Evolutionary conservation across 495 filamentous ascomycete genomes (phyloP).

Genomic region (Cetradonia linearis): DNA sequence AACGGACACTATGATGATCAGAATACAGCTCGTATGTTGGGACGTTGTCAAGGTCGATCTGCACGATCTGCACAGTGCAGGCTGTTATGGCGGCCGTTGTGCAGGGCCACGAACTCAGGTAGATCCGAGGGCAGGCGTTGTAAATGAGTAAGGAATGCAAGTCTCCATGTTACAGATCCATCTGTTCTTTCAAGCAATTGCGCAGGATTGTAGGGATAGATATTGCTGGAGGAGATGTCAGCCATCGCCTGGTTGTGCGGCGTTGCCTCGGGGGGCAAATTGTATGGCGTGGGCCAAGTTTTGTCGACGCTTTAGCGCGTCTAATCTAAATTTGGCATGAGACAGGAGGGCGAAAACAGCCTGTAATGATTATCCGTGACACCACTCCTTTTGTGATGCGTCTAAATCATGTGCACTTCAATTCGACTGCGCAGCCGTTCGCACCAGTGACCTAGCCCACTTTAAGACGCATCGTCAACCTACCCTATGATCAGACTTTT

Average conservation of each 20-base stretch:
- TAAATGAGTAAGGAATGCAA: not conserved
- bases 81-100: not conserved
- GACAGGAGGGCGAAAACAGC: constrained; percentile 3
- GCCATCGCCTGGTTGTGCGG: not conserved
- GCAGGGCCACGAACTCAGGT: not conserved
- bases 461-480: constrained; percentile 1
- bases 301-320: constrained; percentile 5
- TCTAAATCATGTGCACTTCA: constrained; percentile 2
- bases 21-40: not conserved
- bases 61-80: not conserved
- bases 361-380: constrained; percentile 6
- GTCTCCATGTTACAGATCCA: not conserved
- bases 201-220: not conserved
- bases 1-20: not conserved
- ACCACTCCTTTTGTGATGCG: constrained; percentile 10
- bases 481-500: not conserved
- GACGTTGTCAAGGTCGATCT: not conserved
- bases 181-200: not conserved
- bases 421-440: constrained; percentile 2
- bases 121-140: not conserved
- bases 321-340: constrained; percentile 5
- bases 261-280: not conserved
- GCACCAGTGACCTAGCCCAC: not conserved
- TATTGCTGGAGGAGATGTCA: not conserved
- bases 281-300: not conserved